Conservation (phyloP, 257 asterid species). For the Solanum sejunctum region DNA sequence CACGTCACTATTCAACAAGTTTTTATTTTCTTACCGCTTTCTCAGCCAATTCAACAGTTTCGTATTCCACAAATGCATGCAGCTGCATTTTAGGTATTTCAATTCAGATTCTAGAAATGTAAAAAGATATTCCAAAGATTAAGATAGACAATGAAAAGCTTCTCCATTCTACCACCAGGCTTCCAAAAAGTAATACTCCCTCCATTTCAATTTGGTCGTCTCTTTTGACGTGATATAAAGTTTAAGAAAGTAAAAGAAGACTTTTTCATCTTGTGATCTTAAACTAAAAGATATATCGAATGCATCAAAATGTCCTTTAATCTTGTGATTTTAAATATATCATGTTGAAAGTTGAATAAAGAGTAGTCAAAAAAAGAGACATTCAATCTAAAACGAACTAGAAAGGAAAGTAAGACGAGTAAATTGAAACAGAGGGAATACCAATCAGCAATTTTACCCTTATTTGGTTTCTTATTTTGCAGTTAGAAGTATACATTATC, state of each 20-base stretch:
- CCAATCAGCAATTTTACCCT: not conserved
- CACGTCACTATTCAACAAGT: not conserved
- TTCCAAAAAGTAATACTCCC: not conserved
- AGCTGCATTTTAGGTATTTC: slow-evolving; percentile 31
- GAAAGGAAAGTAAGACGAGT: not conserved
- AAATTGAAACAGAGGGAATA: not conserved
- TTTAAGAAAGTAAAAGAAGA: not conserved
- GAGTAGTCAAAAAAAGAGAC: not conserved
- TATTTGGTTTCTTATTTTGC: not conserved
- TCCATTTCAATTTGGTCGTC: not conserved
- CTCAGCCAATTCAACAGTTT: slow-evolving; percentile 67
- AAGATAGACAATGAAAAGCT: not conserved
- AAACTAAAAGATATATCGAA: not conserved
- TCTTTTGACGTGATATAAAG: not conserved
- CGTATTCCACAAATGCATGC: slow-evolving; percentile 93
- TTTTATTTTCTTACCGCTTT: slow-evolving; percentile 47
- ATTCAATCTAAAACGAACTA: not conserved
- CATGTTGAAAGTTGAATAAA: no score
- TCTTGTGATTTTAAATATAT: not conserved
- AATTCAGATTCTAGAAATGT: slow-evolving; percentile 1
- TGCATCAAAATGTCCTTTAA: not conserved
- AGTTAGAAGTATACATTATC: not conserved
- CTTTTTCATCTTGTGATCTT: not conserved
- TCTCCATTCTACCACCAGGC: not conserved
- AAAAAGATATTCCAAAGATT: not conserved